Conservation (phyloP, 148 eudicot species). For the Polygonum aviculare region DNA sequence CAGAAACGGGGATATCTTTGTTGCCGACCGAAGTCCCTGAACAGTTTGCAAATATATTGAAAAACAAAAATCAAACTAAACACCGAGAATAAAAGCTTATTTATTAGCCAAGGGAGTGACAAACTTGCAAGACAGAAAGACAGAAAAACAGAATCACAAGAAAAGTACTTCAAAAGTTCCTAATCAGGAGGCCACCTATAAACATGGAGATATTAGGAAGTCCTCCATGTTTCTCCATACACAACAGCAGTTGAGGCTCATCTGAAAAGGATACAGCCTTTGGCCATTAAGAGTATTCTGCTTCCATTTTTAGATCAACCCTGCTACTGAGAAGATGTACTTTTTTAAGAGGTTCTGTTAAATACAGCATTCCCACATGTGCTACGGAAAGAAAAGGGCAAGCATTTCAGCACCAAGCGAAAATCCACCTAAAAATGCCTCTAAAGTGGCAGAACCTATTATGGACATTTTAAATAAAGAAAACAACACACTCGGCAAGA, state of each 20-base stretch:
- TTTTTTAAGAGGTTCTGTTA: neutral
- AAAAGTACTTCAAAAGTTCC: neutral
- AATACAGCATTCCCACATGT: neutral
- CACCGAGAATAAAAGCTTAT: neutral
- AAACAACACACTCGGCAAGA: neutral
- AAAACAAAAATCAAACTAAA: neutral
- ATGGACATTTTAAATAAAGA: neutral
- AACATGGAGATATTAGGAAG: neutral
- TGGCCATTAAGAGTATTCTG: neutral
- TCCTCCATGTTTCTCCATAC: neutral
- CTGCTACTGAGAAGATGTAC: neutral
- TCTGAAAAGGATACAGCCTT: neutral
- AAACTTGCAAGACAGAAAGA: neutral
- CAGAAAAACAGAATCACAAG: neutral
- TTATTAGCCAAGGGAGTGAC: neutral
- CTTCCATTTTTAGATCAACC: neutral
- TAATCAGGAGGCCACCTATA: neutral
- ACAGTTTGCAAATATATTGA: conserved; percentile 4
- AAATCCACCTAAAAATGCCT: neutral
- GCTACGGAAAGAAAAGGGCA: neutral
- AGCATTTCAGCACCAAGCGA: neutral
- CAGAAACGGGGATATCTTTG: conserved; percentile 84
- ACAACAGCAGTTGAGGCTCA: neutral
- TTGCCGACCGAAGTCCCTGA: conserved; percentile 94
- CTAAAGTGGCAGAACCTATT: neutral